Percentiles rank a stretch among this genome's conserved stretches.
Conservation (phyloP, 2,329 filamentous ascomycete genomes). For the Xylariales sp. region DNA sequence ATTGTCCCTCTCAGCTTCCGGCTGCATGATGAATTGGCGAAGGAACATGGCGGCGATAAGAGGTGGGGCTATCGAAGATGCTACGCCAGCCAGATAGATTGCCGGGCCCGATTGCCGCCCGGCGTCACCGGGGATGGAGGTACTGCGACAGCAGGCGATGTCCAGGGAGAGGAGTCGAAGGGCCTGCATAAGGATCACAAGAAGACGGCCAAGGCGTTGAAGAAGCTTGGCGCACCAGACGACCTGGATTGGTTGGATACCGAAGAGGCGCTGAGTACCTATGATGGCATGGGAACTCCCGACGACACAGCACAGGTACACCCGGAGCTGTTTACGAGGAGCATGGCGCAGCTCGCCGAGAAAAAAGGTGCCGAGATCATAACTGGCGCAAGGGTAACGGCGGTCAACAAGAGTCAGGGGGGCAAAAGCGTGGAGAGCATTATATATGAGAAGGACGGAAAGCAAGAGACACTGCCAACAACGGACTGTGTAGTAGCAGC, state of each 20-base stretch:
- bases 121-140: conserved; percentile 10
- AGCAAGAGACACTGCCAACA: conserved; percentile 18
- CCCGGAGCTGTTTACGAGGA: conserved; percentile 70
- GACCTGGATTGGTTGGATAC: conserved; percentile 67
- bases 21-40: conserved; percentile 64
- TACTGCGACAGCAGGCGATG: not conserved
- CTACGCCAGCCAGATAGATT: conserved; percentile 27
- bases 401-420: conserved; percentile 15
- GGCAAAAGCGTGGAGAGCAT: conserved; percentile 14
- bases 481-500: conserved; percentile 32
- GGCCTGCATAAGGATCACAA: conserved; percentile 27
- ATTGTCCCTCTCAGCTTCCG: conserved; percentile 68
- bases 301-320: conserved; percentile 71
- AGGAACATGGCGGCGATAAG: conserved; percentile 61
- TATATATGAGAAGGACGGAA: conserved; percentile 13
- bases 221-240: conserved; percentile 34
- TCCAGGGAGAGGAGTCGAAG: conserved; percentile 14
- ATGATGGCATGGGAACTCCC: conserved; percentile 39
- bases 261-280: conserved; percentile 40
- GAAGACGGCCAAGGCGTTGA: conserved; percentile 19
- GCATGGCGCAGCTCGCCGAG: conserved; percentile 63
- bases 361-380: conserved; percentile 44
- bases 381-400: conserved; percentile 20
- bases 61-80: conserved; percentile 65
- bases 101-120: conserved; percentile 23